Evolutionary conservation across 345 rosid species (phyloP).

Genomic region (Eucalyptus regnans): DNA sequence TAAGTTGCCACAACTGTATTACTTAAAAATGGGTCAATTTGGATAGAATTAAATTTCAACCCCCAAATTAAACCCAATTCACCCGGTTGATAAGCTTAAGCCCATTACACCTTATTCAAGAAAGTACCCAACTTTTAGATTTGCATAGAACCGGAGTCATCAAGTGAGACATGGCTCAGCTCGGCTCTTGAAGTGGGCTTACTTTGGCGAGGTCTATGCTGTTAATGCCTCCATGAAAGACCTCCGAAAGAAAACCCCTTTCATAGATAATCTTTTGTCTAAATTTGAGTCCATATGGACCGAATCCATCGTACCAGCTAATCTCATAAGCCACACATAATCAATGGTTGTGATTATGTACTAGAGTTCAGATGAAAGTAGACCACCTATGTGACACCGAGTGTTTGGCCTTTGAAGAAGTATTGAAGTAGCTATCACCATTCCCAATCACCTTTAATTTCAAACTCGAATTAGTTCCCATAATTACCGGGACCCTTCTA

Average conservation of each 20-base stretch:
- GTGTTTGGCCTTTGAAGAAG: neutral
- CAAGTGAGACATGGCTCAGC: neutral
- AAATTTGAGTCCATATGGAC: neutral
- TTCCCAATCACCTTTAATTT: neutral
- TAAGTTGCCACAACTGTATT: neutral
- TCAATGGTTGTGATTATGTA: neutral
- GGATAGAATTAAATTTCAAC: neutral
- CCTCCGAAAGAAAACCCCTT: neutral
- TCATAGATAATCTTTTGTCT: neutral
- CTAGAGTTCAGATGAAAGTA: neutral
- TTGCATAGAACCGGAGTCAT: neutral
- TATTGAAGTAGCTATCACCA: rapidly evolving
- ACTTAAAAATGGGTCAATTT: neutral
- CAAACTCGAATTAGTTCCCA: neutral
- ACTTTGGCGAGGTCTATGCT: neutral
- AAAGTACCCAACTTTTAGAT: neutral
- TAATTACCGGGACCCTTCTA: neutral
- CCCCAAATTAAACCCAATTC: neutral
- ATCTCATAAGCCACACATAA: neutral
- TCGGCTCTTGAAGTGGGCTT: neutral
- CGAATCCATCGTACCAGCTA: rapidly evolving
- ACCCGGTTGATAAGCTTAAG: neutral
- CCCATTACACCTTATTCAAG: neutral
- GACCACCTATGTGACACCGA: rapidly evolving
- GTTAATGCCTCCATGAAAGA: neutral